Evolutionary conservation across 148 eudicot genomes (phyloP).

Genomic region (Rhododendron vialii): DNA sequence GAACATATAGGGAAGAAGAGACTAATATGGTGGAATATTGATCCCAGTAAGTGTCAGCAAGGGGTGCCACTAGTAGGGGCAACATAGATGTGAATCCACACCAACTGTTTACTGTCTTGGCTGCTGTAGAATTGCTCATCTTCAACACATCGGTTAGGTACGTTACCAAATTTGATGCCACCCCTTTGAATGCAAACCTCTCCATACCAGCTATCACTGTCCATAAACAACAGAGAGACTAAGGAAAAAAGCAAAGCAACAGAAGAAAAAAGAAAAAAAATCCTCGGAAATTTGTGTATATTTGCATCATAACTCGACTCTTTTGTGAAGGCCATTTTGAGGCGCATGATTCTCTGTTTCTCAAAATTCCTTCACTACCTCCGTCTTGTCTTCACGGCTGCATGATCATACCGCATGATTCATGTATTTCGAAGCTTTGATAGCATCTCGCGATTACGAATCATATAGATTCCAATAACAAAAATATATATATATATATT

Average conservation of each 20-base stretch:
- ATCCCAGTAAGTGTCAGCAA: conserved; percentile 75
- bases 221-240: neutral
- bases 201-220: conserved; percentile 86
- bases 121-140: conserved; percentile 85
- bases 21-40: conserved; percentile 56
- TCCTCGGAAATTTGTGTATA: neutral
- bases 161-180: conserved; percentile 89
- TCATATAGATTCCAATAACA: too few species aligned
- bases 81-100: conserved; percentile 75
- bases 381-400: too few species aligned
- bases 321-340: neutral
- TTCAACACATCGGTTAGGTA: conserved; percentile 64
- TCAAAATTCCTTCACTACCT: too few species aligned
- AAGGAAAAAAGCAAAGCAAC: neutral
- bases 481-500: too few species aligned
- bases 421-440: too few species aligned
- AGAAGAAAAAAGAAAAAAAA: accelerated
- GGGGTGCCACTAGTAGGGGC: conserved; percentile 76
- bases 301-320: neutral
- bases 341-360: neutral
- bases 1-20: conserved; percentile 53
- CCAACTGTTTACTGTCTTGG: conserved; percentile 82
- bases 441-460: too few species aligned
- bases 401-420: too few species aligned
- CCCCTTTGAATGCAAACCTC: conserved; percentile 97